Base-by-base conservation (phyloP, 2,329 filamentous ascomycete species). In the Metarhizium sp. region DNA sequence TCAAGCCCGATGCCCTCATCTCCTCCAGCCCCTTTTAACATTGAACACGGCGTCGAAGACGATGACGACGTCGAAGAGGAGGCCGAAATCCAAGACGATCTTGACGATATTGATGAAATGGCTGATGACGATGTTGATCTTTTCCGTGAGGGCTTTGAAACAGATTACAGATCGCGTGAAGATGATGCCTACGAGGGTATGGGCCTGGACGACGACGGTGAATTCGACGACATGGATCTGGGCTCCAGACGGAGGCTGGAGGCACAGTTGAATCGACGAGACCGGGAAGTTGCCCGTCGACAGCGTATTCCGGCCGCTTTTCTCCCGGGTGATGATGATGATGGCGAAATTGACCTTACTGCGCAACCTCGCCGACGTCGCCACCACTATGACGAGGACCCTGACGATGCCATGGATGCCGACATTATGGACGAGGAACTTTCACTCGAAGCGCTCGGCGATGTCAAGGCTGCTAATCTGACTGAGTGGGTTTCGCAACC, bases 381-480 rank as follows among this genome's bases (percentile, higher is more conserved):
- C 62, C 89, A 94, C 71, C 84, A 88, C 63, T 99, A 97, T 66
- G 94, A 99, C 61, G 95, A 99, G 71, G 91, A 96, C 45, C 85
- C 87, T 13, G 92, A 96, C 61, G 92, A 96, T 61, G 87, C 92
- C 59, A 91, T 96, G 84, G 89, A 86, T 57, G 89, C 87, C 50
- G 90, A 96, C 66, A 91, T 96, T 60, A 92, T 97, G 88, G 89
- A 95, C 60, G 92, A 95, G 69, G 92, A 97, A 70, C 81, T 99
- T 20, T 92, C 92, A 2, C 81, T 97, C 0, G 92, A 97, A 71
- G 90, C 90, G 13, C 78, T 99, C 46, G 85, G 88, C 59, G 94
- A 99, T 69, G 87, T 97, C 60, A 99, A 99, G 70, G 91, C 94
- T 18, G 82, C 90, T 18, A 96, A 88, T 62, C 77, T 99, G 66